Base-by-base conservation (phyloP, 352 stramenopile species). In the Phytophthora citrophthora region DNA sequence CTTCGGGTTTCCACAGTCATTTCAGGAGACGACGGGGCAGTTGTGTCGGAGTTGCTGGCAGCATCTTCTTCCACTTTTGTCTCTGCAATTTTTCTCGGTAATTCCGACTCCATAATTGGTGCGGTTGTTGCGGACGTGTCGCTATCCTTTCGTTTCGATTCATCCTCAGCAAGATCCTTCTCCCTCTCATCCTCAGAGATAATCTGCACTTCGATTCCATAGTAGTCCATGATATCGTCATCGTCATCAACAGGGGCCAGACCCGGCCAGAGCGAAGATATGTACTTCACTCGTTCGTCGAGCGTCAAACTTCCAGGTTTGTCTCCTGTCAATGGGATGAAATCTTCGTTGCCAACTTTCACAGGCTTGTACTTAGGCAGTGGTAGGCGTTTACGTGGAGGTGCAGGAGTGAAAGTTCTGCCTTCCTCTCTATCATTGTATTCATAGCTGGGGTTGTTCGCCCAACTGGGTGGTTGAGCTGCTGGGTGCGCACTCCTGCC, bases 141-240 rank as follows among this genome's bases (percentile, higher is more conserved):
- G 3, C 13, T 31, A 23, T 39, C 16, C n/a, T 55, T 40, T 32
- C 13, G 38, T 27, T 48, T 41, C 8, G 18, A 29, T 45, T 74
- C 43, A 20, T 62, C 53, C 15, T 49, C 54, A 15, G 45, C 57
- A 12, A 73, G 47, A 20, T 83, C 69, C 31, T 74, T 72, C 53
- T 84, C 79, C 3, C 69, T 76, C 44, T 90, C 74, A 24, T 90
- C 70, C 44, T 93, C 85, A 18, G 77, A 77, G 41, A 90, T 83
- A 49, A 93, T 88, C 50, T 83, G 66, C 3, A 93, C 83, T 61
- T 93, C 79, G 34, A 92, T 76, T 12, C 81, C 83, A 46, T 92
- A 93, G 44, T 92, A 91, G 46, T 90, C 54, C 75, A 91, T 88
- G 41, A 90, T 83, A 8, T 89, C 83, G 1, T 89, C 70, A n/a